Conservation (phyloP, 768 basidiomycete species). For the Mycena albidolilacea region DNA sequence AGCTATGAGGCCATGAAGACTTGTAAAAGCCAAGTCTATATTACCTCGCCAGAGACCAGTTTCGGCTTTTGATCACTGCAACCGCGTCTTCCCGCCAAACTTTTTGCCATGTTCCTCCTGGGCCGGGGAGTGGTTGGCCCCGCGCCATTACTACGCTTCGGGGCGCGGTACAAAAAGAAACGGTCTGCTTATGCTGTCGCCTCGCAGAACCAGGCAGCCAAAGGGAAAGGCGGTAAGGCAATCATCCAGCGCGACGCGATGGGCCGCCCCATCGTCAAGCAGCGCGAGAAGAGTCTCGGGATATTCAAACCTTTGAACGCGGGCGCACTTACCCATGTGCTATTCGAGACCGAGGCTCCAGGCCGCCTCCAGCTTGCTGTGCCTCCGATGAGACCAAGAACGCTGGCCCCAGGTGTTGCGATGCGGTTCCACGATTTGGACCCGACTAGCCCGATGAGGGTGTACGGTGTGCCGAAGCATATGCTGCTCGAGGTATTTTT, state of each 20-base stretch:
- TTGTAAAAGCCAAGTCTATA: too few relatives aligned
- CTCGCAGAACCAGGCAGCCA: not conserved
- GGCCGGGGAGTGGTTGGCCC: slow-evolving; percentile 16
- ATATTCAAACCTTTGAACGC: slow-evolving; percentile 60
- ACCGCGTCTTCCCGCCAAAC: too few relatives aligned
- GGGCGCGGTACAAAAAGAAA: slow-evolving; percentile 18
- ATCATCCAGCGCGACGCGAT: slow-evolving; percentile 25
- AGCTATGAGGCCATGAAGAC: slow-evolving; percentile 70
- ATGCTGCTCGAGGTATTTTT: slow-evolving; percentile 77
- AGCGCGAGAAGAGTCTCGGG: slow-evolving; percentile 46
- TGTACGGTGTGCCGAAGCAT: slow-evolving; percentile 81
- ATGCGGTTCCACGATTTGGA: slow-evolving; percentile 39
- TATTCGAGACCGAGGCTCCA: slow-evolving; percentile 56
- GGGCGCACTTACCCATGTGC: slow-evolving; percentile 53
- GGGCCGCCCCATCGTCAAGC: slow-evolving; percentile 29
- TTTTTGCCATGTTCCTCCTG: slow-evolving; percentile 18
- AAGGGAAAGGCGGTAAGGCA: slow-evolving; percentile 1
- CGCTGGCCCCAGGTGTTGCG: slow-evolving; percentile 45
- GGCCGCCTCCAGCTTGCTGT: slow-evolving; percentile 52
- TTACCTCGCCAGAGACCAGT: not conserved
- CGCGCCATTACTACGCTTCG: slow-evolving; percentile 17
- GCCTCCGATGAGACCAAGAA: slow-evolving; percentile 56
- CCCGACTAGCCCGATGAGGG: slow-evolving; percentile 56
- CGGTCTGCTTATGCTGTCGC: not conserved
- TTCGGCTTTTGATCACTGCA: too few relatives aligned